Conservation (phyloP, 23 red algal genomes). For the Gracilariopsis chorda region DNA sequence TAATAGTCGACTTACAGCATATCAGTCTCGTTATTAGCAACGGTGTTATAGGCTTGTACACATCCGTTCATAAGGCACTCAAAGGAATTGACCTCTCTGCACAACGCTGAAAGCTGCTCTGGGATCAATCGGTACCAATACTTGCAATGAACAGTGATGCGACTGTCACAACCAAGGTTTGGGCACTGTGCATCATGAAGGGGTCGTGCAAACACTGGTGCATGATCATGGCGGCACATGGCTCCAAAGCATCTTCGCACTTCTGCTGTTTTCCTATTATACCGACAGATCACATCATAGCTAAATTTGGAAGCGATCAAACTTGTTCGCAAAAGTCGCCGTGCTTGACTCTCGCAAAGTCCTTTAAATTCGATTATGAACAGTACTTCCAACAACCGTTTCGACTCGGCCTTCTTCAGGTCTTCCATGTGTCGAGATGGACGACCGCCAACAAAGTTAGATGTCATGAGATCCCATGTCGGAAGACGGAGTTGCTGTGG, state of each 20-base stretch:
- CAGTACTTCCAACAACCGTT: no score
- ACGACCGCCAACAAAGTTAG: no score
- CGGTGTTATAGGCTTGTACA: not conserved
- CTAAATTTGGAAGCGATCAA: not conserved
- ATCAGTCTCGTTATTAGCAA: not conserved
- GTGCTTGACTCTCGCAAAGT: not conserved
- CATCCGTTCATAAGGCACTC: not conserved
- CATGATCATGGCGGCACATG: not conserved
- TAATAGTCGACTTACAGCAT: not conserved
- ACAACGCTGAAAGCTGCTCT: not conserved
- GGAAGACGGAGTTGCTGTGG: no score
- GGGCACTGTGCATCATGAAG: not conserved
- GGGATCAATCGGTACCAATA: constrained; percentile 7
- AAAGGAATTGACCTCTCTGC: not conserved
- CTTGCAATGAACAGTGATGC: not conserved
- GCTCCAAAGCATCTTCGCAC: not conserved
- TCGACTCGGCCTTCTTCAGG: no score
- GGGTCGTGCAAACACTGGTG: not conserved
- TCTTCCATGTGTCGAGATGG: no score
- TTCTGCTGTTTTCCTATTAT: not conserved
- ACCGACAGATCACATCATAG: not conserved
- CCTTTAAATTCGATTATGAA: no score
- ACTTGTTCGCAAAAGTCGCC: not conserved
- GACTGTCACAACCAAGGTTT: not conserved
- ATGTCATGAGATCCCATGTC: no score